Conservation (phyloP, 768 basidiomycete species). For the Psilocybe cyanescens region DNA sequence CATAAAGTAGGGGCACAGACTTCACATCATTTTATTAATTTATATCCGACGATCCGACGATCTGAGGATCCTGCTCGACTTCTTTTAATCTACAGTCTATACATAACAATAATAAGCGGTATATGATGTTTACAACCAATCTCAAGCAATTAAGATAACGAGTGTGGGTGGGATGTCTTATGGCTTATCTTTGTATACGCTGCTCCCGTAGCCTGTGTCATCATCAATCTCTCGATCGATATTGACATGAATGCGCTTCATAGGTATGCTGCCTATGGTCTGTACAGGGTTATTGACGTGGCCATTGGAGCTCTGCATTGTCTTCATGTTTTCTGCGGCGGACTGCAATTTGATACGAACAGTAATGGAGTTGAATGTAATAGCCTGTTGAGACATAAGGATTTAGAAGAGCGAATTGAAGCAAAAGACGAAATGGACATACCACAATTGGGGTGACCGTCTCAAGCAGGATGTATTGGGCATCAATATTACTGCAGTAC, state of each 20-base stretch:
- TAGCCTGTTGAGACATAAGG: background rate
- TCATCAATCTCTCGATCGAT: slow-evolving; percentile 1
- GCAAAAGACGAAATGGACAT: background rate
- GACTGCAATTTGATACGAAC: slow-evolving; percentile 4
- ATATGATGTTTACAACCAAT: background rate
- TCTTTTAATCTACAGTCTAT: too few relatives aligned
- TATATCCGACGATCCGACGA: too few relatives aligned
- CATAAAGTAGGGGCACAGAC: too few relatives aligned
- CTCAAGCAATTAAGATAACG: background rate
- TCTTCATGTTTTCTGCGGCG: background rate
- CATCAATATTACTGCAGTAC: background rate
- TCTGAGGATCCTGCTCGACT: too few relatives aligned
- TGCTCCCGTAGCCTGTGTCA: background rate
- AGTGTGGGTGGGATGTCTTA: background rate
- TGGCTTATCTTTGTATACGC: background rate
- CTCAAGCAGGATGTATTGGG: background rate
- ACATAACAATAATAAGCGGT: too few relatives aligned
- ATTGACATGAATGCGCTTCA: slow-evolving; percentile 2
- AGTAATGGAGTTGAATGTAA: slow-evolving; percentile 4
- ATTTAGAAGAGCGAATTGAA: background rate
- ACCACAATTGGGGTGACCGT: background rate
- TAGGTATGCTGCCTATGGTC: background rate
- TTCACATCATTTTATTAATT: too few relatives aligned
- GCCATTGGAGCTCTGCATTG: background rate
- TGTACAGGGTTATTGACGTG: background rate